phyloP scores from a whole-genome alignment of 1,284 basidiomycete species.

The Agaricales sp. region DNA sequence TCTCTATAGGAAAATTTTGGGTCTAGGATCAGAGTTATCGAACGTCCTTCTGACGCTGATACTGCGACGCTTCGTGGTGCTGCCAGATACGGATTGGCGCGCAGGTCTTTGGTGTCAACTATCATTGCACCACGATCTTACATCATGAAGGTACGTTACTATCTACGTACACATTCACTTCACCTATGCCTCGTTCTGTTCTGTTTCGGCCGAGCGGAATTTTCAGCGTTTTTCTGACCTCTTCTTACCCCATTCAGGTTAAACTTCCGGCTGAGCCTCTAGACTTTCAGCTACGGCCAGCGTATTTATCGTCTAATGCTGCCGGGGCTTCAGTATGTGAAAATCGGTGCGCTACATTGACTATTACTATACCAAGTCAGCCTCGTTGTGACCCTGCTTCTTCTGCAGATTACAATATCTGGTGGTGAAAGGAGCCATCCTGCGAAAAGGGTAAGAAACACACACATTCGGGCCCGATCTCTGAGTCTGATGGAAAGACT shows the following conservation, averaged over 20 bases:
- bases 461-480: slow-evolving; percentile 10
- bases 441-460: slow-evolving; percentile 60
- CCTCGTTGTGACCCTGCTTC: slow-evolving; percentile 17
- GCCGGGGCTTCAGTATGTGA: slow-evolving; percentile 70
- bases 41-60: slow-evolving; percentile 70
- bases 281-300: slow-evolving; percentile 71
- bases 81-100: slow-evolving; percentile 73
- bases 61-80: slow-evolving; percentile 77
- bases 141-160: slow-evolving; percentile 59
- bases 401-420: slow-evolving; percentile 65
- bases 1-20: slow-evolving; percentile 61
- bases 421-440: slow-evolving; percentile 72
- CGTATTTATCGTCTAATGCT: slow-evolving; percentile 67
- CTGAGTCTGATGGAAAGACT: too few species aligned
- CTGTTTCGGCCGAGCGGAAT: slow-evolving; percentile 4
- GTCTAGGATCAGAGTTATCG: slow-evolving; percentile 56
- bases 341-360: slow-evolving; percentile 45
- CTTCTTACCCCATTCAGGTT: too few species aligned
- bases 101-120: slow-evolving; percentile 60
- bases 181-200: slow-evolving; percentile 5
- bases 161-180: too few species aligned
- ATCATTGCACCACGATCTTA: slow-evolving; percentile 73
- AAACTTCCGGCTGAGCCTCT: slow-evolving; percentile 75
- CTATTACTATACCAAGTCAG: slow-evolving; percentile 13
- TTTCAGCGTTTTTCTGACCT: too few species aligned